Evolutionary conservation across 2,329 filamentous ascomycete species (phyloP).

Genomic region (Trichophyton benhamiae): DNA sequence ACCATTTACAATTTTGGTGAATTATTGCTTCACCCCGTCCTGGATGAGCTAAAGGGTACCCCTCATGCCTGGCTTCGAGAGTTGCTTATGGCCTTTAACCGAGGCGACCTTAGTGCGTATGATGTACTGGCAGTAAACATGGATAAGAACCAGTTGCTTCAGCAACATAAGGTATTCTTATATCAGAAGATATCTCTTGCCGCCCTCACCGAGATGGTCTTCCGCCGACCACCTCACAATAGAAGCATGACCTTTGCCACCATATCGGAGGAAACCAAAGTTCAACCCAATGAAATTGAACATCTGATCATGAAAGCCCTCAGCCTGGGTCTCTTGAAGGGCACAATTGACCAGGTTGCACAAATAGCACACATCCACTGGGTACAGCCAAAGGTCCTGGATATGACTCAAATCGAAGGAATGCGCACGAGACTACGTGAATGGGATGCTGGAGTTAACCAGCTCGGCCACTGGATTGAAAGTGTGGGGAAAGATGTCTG

Average conservation of each 20-base stretch:
- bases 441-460: conserved; percentile 93
- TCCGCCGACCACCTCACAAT: conserved; percentile 89
- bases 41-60: conserved; percentile 66
- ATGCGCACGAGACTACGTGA: conserved; percentile 82
- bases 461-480: conserved; percentile 95
- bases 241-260: conserved; percentile 83
- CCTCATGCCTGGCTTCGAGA: conserved; percentile 81
- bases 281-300: conserved; percentile 83
- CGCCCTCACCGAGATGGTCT: conserved; percentile 88
- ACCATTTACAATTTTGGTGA: conserved; percentile 99
- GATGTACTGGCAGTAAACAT: conserved; percentile 73
- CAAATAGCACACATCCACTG: conserved; percentile 91
- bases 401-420: conserved; percentile 85
- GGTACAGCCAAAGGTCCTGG: conserved; percentile 97
- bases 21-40: conserved; percentile 91
- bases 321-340: conserved; percentile 75
- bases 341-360: conserved; percentile 92
- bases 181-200: conserved; percentile 98
- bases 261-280: conserved; percentile 85
- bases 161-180: conserved; percentile 68
- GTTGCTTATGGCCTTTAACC: conserved; percentile 95
- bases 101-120: conserved; percentile 79
- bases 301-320: conserved; percentile 99
- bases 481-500: conserved; percentile 87
- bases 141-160: conserved; percentile 63